Percentiles rank a stretch among this genome's conserved stretches.
Evolutionary conservation across 2,329 filamentous ascomycete species (phyloP).

Genomic region (Nannizzia gypsea): DNA sequence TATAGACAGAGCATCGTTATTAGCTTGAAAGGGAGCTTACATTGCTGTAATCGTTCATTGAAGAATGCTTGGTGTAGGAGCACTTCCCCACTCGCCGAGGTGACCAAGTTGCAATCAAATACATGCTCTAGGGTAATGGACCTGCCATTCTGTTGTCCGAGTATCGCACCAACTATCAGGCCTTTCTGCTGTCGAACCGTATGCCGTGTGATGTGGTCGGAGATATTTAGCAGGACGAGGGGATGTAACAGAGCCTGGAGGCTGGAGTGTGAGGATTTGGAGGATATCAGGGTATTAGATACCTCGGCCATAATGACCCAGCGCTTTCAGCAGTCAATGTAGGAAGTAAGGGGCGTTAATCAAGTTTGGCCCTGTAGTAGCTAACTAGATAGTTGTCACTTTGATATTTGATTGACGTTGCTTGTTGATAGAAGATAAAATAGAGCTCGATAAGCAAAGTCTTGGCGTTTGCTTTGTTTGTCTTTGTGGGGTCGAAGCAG

Average conservation of each 20-base stretch:
- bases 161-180: slow-evolving; percentile 72
- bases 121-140: slow-evolving; percentile 87
- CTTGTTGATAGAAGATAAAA: neutral
- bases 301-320: slow-evolving; percentile 37
- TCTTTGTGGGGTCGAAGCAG: slow-evolving; percentile 9
- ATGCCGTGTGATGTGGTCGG: slow-evolving; percentile 90
- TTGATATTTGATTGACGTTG: neutral
- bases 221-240: slow-evolving; percentile 88
- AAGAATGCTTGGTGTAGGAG: slow-evolving; percentile 63
- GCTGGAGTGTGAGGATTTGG: slow-evolving; percentile 58
- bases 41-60: slow-evolving; percentile 65
- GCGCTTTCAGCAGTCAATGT: neutral
- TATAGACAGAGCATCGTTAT: neutral
- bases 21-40: slow-evolving; percentile 40
- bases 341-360: neutral
- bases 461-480: slow-evolving; percentile 13
- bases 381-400: neutral
- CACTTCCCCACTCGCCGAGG: slow-evolving; percentile 43
- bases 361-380: neutral
- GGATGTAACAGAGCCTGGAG: slow-evolving; percentile 80
- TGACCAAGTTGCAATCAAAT: slow-evolving; percentile 62
- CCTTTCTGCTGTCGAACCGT: slow-evolving; percentile 62
- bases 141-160: slow-evolving; percentile 83
- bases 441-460: neutral
- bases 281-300: slow-evolving; percentile 51